phyloP scores from a whole-genome alignment of 2,329 filamentous ascomycete species.

The Talaromyces sp. region DNA sequence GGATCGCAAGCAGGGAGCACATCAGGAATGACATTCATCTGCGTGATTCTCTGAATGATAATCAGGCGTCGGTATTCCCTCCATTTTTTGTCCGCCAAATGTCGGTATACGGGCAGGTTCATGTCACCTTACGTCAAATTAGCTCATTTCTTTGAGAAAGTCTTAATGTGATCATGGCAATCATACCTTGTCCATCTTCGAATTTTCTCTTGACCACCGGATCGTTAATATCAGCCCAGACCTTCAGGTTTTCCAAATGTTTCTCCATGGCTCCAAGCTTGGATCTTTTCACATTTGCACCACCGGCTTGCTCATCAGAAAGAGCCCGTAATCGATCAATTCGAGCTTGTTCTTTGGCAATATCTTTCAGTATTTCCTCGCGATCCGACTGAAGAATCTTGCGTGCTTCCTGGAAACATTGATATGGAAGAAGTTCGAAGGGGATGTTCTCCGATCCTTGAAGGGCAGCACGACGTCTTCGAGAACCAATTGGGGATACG shows the following conservation, averaged over 20 bases:
- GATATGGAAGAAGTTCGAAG: slow-evolving; percentile 92
- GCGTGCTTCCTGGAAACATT: slow-evolving; percentile 95
- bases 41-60: slow-evolving; percentile 77
- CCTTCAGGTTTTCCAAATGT: slow-evolving; percentile 75
- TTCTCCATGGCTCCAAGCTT: slow-evolving; percentile 67
- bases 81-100: slow-evolving; percentile 86
- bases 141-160: no score
- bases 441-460: slow-evolving; percentile 65
- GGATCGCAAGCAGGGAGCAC: slow-evolving; percentile 77
- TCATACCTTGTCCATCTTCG: slow-evolving; percentile 78
- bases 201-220: slow-evolving; percentile 89
- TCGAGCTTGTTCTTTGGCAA: slow-evolving; percentile 63
- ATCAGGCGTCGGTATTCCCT: slow-evolving; percentile 74
- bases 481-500: slow-evolving; percentile 73
- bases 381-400: slow-evolving; percentile 78
- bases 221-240: slow-evolving; percentile 91
- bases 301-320: slow-evolving; percentile 58
- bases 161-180: no score
- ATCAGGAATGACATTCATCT: slow-evolving; percentile 86
- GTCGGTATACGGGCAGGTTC: slow-evolving; percentile 92
- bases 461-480: slow-evolving; percentile 73
- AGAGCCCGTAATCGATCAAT: slow-evolving; percentile 65
- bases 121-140: slow-evolving; percentile 69
- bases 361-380: slow-evolving; percentile 71
- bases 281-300: slow-evolving; percentile 62